A percentile compares a stretch with the other conserved stretches of the same genome.
These are phyloP conservation scores for Chalara sp. DNA, from an alignment of 2,329 filamentous ascomycete genomes.

Conservation along the genomic window DNA sequence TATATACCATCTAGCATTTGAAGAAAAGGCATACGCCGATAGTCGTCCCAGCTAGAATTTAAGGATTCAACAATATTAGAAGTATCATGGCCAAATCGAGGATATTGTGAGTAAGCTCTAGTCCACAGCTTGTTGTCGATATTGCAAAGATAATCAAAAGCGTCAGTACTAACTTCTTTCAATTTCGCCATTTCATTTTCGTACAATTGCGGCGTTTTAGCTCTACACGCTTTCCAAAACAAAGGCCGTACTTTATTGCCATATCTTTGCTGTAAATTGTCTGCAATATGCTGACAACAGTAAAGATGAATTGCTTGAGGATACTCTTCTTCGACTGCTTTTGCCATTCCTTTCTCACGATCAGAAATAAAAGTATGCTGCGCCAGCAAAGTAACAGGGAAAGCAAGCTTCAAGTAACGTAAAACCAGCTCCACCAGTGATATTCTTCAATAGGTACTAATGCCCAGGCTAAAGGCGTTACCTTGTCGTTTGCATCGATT, in stretches of 20 bases:
- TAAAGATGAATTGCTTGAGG: background rate
- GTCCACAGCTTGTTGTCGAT: background rate
- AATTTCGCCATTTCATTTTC: background rate
- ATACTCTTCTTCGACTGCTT: background rate
- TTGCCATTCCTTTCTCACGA: background rate
- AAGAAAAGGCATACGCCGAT: background rate
- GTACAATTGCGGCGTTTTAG: background rate
- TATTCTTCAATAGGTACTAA: background rate
- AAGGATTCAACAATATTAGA: background rate
- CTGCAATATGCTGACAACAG: background rate
- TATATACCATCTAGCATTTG: background rate
- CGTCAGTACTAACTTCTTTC: background rate
- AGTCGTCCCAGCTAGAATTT: background rate
- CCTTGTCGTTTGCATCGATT: background rate
- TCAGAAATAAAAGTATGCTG: background rate
- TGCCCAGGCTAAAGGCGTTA: background rate
- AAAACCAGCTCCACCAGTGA: background rate
- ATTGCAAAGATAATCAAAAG: background rate
- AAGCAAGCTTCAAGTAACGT: background rate
- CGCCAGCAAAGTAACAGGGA: background rate
- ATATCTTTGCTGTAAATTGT: background rate
- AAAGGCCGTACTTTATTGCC: background rate
- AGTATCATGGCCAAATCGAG: background rate
- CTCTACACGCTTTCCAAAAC: background rate
- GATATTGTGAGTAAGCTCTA: background rate